Evolutionary conservation across 1,284 basidiomycete species (phyloP).

Genomic region (Apiotrichum sp.): DNA sequence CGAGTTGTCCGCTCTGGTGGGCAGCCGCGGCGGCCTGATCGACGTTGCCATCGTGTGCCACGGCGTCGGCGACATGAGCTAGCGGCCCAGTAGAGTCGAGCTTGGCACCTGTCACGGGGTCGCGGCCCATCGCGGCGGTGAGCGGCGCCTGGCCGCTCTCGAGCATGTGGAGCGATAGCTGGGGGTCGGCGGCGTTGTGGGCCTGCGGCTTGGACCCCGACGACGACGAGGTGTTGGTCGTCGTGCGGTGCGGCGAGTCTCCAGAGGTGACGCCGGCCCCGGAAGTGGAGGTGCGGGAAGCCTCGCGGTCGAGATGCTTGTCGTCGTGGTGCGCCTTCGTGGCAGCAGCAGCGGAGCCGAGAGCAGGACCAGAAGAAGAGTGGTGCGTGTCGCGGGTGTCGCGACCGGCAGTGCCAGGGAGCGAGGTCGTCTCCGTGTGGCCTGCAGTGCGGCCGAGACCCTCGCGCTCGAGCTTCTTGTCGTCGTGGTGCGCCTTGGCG

Average conservation of each 20-base stretch:
- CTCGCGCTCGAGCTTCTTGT: no score
- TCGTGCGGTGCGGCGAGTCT: background rate
- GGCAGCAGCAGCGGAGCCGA: no score
- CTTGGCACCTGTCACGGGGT: conserved; percentile 1
- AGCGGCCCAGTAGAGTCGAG: background rate
- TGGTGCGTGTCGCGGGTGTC: no score
- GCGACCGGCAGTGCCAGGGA: no score
- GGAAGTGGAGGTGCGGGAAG: background rate
- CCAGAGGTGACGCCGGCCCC: background rate
- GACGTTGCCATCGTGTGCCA: background rate
- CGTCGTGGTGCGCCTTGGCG: no score
- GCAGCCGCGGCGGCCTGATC: background rate
- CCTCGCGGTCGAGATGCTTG: background rate
- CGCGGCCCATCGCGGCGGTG: conserved; percentile 2
- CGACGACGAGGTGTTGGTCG: background rate
- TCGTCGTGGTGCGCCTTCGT: background rate
- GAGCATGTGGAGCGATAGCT: conserved; percentile 1
- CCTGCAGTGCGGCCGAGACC: background rate
- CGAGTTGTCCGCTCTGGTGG: no score
- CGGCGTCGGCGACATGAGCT: background rate
- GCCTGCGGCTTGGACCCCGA: background rate
- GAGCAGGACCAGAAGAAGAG: no score
- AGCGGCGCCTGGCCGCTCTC: conserved; percentile 2
- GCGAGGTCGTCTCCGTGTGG: no score
- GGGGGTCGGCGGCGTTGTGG: background rate